Evolutionary conservation across 345 rosid species (phyloP), one percentile per base, ranked within the genome.

Genomic region (Brassica incana): DNA sequence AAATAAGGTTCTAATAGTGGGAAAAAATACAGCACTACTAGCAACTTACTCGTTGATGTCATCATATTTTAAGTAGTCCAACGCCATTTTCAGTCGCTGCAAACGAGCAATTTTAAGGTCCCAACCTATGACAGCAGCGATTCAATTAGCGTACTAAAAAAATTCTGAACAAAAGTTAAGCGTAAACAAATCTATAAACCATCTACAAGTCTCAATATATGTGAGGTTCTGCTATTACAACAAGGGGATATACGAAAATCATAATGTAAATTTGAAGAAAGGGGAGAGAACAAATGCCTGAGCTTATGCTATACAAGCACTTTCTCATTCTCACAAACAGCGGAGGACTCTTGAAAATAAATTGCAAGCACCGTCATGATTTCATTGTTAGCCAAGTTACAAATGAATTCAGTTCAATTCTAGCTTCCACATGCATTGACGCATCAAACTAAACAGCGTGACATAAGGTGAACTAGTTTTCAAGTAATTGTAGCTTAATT

Each of bases 61-160:
- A 80, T 95, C 96, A 87, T 85, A 91, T 77, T 90, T 89, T 84
- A 95, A 78, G 89, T 87, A 90, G 84, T 87, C 87, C 88, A 95
- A 83, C 43, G 97, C 92, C 84, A 91, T 75, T 78, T 95, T 96
- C 80, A 95, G 84, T 77, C 87, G 88, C 61, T 94, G 96, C 80
- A 89, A 74, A 82, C 93, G 92, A 79, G 97, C 87, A 75, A 88
- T 67, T 86, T 86, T 91, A 69, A 86, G 72, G 86, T 88, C 91
- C 99, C 99, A 95, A 45, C 97, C 99, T 95, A 87, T 80, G 77
- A 84, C 50, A 75, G 64, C 65, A 83, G 82, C 25, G 73, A 83
- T 67, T 69, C 71, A 80, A 16, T 77, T 38, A 71, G 59, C 69
- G 72, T 32, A 64, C 67, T 20, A 27, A 63, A 74, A 74, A 75